phyloP scores from a whole-genome alignment of 257 asterid species.

The Plantago ovata region DNA sequence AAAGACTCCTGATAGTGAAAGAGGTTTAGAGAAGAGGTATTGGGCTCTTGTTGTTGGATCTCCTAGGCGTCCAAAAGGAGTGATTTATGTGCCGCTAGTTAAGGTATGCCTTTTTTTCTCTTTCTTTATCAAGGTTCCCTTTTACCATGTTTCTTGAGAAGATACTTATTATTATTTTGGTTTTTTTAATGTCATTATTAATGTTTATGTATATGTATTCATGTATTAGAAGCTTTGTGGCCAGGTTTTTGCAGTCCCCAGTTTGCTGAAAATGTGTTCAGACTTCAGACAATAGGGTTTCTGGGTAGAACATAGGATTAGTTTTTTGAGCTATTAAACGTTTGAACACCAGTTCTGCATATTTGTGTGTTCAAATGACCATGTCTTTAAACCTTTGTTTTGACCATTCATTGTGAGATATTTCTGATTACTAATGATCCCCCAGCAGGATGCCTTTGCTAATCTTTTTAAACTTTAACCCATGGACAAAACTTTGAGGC shows the following conservation, averaged over 20 bases:
- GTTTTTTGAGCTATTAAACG: background rate
- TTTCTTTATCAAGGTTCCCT: slow-evolving; percentile 3
- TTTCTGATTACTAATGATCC: too few species aligned
- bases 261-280: background rate
- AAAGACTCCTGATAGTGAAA: slow-evolving; percentile 47
- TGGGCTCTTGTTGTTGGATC: slow-evolving; percentile 94
- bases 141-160: background rate
- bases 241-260: background rate
- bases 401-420: too few species aligned
- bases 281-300: background rate
- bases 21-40: slow-evolving; percentile 63
- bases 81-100: slow-evolving; percentile 66
- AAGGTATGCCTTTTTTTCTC: slow-evolving; percentile 48
- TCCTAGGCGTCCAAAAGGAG: slow-evolving; percentile 69
- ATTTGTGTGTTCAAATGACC: too few species aligned
- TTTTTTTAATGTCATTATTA: slow-evolving; percentile 8
- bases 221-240: slow-evolving; percentile 2
- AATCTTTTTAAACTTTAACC: too few species aligned
- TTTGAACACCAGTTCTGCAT: too few species aligned
- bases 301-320: background rate
- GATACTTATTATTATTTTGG: background rate
- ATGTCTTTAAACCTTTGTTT: too few species aligned
- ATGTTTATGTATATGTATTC: slow-evolving; percentile 9
- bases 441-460: too few species aligned
- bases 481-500: too few species aligned